A percentile compares a stretch with the other conserved stretches of the same genome.
Evolutionary conservation across 2,329 filamentous ascomycete genomes (phyloP).

Genomic region (Phaeosphaeria sp.): DNA sequence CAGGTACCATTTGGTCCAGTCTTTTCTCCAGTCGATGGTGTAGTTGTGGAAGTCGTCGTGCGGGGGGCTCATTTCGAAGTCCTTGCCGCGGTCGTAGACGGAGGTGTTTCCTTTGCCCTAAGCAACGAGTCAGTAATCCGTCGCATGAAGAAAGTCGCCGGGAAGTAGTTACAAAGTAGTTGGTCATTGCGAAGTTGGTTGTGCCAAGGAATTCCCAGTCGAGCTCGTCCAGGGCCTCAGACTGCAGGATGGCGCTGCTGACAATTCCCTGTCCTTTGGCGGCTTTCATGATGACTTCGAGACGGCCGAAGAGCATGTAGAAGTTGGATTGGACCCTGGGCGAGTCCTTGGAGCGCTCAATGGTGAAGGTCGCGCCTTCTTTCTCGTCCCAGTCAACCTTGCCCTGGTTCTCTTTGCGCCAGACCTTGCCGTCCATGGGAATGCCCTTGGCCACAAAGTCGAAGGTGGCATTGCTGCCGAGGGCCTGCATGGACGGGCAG

Average conservation of each 20-base stretch:
- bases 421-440: conserved; percentile 54
- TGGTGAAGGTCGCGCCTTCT: conserved; percentile 73
- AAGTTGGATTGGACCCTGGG: conserved; percentile 74
- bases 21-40: conserved; percentile 70
- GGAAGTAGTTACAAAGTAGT: conserved; percentile 57
- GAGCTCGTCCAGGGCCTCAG: conserved; percentile 61
- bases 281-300: conserved; percentile 57
- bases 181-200: conserved; percentile 53
- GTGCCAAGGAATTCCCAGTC: conserved; percentile 58
- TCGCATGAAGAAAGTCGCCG: too few relatives aligned
- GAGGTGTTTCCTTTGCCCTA: conserved; percentile 60
- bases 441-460: conserved; percentile 61
- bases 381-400: conserved; percentile 66
- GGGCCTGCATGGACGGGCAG: conserved; percentile 75
- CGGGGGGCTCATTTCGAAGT: conserved; percentile 37
- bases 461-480: conserved; percentile 65
- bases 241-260: conserved; percentile 59
- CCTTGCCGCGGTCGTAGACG: conserved; percentile 56
- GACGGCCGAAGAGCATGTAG: conserved; percentile 62
- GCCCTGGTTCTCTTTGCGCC: conserved; percentile 71
- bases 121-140: too few relatives aligned
- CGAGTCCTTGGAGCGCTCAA: conserved; percentile 73
- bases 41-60: conserved; percentile 51
- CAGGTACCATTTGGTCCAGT: conserved; percentile 69
- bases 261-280: conserved; percentile 59